These are phyloP conservation scores for Paecilomyces variotii DNA, from an alignment of 2,329 filamentous ascomycete genomes.

Conservation along the genomic window DNA sequence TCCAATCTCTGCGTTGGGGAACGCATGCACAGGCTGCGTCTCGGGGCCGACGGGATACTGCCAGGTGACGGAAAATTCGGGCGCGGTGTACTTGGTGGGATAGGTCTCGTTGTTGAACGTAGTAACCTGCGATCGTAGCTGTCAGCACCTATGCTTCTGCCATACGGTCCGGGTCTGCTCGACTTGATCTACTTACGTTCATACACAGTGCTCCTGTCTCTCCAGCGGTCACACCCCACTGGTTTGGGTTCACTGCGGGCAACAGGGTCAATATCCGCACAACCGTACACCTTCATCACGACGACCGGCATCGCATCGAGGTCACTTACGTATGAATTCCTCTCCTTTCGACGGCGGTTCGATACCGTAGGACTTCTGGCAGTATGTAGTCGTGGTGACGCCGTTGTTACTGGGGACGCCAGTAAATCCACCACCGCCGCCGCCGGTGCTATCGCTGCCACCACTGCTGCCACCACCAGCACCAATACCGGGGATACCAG, in stretches of 20 bases:
- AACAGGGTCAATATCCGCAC: slow-evolving; percentile 1
- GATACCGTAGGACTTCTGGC: slow-evolving; percentile 41
- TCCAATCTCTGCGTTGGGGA: slow-evolving; percentile 46
- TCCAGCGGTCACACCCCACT: slow-evolving; percentile 42
- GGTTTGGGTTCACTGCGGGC: slow-evolving; percentile 48
- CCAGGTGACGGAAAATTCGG: slow-evolving; percentile 48
- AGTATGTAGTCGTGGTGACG: slow-evolving; percentile 30
- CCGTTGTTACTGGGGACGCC: slow-evolving; percentile 22
- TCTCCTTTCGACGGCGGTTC: slow-evolving; percentile 37
- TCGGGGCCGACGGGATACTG: slow-evolving; percentile 37
- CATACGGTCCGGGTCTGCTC: no score
- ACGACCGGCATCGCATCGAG: neutral
- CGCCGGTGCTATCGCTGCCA: slow-evolving; percentile 11
- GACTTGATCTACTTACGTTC: slow-evolving; percentile 38
- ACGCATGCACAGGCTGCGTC: slow-evolving; percentile 46
- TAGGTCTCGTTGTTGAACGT: slow-evolving; percentile 46
- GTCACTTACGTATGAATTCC: slow-evolving; percentile 41
- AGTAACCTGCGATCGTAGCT: slow-evolving; percentile 32
- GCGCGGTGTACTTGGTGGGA: slow-evolving; percentile 38
- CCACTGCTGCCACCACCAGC: slow-evolving; percentile 8
- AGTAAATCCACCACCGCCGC: slow-evolving; percentile 7
- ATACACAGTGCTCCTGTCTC: slow-evolving; percentile 41
- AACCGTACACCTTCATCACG: slow-evolving; percentile 1
- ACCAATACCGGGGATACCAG: slow-evolving; percentile 8
- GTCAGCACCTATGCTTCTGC: no score